Conservation (phyloP, 129 eudicot species). For the Artemisia tridentata region DNA sequence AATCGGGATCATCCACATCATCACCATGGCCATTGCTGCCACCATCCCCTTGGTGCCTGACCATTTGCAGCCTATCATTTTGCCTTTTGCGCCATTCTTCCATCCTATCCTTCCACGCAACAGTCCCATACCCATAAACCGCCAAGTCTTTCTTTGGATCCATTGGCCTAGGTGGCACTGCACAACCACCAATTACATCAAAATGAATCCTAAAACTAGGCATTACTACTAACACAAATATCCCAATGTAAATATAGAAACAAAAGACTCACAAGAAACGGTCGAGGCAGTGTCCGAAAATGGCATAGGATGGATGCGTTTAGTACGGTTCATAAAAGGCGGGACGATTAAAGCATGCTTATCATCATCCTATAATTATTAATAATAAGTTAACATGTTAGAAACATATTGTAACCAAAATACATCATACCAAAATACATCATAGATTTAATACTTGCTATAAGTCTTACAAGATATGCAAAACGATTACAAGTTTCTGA, state of each 20-base stretch:
- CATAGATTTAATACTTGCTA: no score
- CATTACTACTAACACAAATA: no score
- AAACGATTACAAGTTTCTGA: no score
- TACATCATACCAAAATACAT: no score
- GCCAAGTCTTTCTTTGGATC: conserved; percentile 97
- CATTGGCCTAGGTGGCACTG: conserved; percentile 95
- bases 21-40: conserved; percentile 43
- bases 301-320: conserved; percentile 79
- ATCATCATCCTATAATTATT: conserved; percentile 76
- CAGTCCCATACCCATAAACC: conserved; percentile 91
- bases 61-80: conserved; percentile 81
- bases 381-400: no score
- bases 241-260: background rate
- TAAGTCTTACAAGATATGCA: no score
- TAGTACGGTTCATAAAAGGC: conserved; percentile 71
- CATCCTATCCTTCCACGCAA: conserved; percentile 99
- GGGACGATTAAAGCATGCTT: conserved; percentile 90
- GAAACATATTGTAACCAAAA: no score
- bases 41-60: conserved; percentile 66
- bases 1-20: conserved; percentile 81
- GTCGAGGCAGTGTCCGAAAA: conserved; percentile 58
- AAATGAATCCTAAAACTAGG: no score
- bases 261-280: conserved; percentile 57
- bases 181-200: conserved; percentile 5
- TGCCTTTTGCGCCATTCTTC: conserved; percentile 95